Conservation (phyloP, 2,329 filamentous ascomycete species). For the Beauveria sp. region DNA sequence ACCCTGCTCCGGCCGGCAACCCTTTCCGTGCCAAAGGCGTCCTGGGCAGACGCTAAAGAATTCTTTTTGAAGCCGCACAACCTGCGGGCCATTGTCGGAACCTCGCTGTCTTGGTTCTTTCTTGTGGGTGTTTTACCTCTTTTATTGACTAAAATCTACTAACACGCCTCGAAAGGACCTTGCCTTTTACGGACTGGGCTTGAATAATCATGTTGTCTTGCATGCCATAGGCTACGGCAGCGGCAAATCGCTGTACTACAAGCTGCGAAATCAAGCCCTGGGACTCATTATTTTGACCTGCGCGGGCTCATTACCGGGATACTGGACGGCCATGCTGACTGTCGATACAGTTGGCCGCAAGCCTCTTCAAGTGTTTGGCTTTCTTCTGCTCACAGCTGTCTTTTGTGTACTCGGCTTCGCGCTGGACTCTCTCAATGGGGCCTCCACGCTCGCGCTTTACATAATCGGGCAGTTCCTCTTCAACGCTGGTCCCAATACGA, state of each 20-base stretch:
- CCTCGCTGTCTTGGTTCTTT: conserved; percentile 76
- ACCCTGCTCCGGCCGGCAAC: conserved; percentile 39
- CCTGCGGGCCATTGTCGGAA: conserved; percentile 64
- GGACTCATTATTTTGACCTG: conserved; percentile 72
- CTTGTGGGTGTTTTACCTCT: conserved; percentile 34
- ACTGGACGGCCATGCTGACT: conserved; percentile 67
- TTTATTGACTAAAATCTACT: not conserved
- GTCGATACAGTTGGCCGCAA: conserved; percentile 73
- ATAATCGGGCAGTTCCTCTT: conserved; percentile 60
- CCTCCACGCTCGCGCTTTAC: conserved; percentile 51
- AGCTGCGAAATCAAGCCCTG: conserved; percentile 63
- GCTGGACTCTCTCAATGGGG: conserved; percentile 40
- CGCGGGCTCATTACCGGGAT: conserved; percentile 71
- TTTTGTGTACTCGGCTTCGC: conserved; percentile 57
- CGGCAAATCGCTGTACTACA: conserved; percentile 57
- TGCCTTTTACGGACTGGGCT: conserved; percentile 61
- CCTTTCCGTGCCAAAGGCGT: conserved; percentile 59
- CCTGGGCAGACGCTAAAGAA: conserved; percentile 56
- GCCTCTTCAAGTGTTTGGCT: conserved; percentile 61
- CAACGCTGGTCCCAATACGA: conserved; percentile 59
- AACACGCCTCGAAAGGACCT: conserved; percentile 41
- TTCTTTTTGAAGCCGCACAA: conserved; percentile 67
- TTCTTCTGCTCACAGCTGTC: conserved; percentile 51
- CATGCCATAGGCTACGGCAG: conserved; percentile 62
- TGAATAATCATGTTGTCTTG: conserved; percentile 70